Evolutionary conservation across 768 basidiomycete species (phyloP).

Genomic region (Tricholoma flavovirens): DNA sequence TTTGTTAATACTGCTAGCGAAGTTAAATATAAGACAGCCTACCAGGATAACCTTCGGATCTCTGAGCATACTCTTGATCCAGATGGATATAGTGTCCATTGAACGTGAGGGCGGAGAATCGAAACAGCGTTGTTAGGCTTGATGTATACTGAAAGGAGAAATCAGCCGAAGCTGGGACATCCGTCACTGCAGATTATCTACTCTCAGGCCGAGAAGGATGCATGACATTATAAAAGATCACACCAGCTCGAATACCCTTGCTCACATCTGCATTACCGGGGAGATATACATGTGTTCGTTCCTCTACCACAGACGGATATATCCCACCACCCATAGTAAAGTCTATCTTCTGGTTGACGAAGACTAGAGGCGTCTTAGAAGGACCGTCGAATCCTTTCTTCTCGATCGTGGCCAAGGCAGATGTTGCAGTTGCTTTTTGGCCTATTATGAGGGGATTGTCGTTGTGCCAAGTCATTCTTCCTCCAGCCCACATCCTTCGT

Average conservation of each 20-base stretch:
- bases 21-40: constrained; percentile 10
- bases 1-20: not conserved
- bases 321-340: constrained; percentile 38
- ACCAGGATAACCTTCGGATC: constrained; percentile 71
- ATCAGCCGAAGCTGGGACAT: constrained; percentile 41
- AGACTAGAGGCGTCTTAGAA: constrained; percentile 60
- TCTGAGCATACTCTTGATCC: constrained; percentile 65
- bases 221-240: constrained; percentile 5
- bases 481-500: constrained; percentile 80
- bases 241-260: constrained; percentile 41
- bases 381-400: constrained; percentile 58
- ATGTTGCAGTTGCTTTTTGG: constrained; percentile 40
- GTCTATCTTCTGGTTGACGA: constrained; percentile 62
- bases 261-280: constrained; percentile 21
- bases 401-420: constrained; percentile 44
- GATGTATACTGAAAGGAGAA: constrained; percentile 67
- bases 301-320: constrained; percentile 51
- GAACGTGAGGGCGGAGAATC: constrained; percentile 82
- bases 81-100: constrained; percentile 84
- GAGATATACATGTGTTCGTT: constrained; percentile 66
- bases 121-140: constrained; percentile 67
- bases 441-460: constrained; percentile 47
- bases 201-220: not conserved
- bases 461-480: constrained; percentile 57
- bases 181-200: constrained; percentile 36